Evolutionary conservation across 768 basidiomycete genomes (phyloP).

Genomic region (Calocera cornea): DNA sequence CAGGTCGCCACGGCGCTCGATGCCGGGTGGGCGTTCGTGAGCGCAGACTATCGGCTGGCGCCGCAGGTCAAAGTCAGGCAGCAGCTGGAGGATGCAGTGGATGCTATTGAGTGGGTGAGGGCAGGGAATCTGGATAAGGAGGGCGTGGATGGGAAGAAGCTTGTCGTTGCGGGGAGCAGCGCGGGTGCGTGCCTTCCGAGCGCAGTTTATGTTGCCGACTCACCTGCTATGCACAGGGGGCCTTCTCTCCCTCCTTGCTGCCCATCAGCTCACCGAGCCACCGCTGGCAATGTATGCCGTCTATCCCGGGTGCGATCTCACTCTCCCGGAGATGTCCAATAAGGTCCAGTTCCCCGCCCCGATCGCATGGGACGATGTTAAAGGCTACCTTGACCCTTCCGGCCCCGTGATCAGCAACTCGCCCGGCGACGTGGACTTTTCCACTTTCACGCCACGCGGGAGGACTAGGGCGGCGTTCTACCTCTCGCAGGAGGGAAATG

Average conservation of each 20-base stretch:
- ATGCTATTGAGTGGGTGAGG: slow-evolving; percentile 2
- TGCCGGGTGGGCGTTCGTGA: slow-evolving; percentile 1
- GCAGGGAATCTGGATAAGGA: background rate
- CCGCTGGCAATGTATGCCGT: slow-evolving; percentile 2
- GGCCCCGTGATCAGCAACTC: background rate
- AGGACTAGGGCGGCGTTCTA: background rate
- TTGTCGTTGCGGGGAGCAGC: slow-evolving; percentile 1
- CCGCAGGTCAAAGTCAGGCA: background rate
- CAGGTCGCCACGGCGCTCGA: slow-evolving; percentile 1
- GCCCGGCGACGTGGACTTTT: background rate
- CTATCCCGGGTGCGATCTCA: background rate
- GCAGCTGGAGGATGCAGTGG: background rate
- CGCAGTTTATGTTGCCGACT: background rate
- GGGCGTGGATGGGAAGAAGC: background rate
- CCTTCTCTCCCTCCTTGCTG: background rate
- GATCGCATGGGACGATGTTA: background rate
- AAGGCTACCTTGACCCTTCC: background rate
- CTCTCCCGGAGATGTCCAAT: background rate
- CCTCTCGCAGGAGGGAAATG: background rate
- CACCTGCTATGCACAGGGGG: background rate
- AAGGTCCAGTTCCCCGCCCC: background rate
- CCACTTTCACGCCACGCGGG: background rate
- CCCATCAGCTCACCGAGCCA: background rate
- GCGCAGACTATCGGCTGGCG: background rate
- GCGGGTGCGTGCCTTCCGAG: background rate